phyloP scores from a whole-genome alignment of 352 stramenopile species.

The Phytophthora meadii region DNA sequence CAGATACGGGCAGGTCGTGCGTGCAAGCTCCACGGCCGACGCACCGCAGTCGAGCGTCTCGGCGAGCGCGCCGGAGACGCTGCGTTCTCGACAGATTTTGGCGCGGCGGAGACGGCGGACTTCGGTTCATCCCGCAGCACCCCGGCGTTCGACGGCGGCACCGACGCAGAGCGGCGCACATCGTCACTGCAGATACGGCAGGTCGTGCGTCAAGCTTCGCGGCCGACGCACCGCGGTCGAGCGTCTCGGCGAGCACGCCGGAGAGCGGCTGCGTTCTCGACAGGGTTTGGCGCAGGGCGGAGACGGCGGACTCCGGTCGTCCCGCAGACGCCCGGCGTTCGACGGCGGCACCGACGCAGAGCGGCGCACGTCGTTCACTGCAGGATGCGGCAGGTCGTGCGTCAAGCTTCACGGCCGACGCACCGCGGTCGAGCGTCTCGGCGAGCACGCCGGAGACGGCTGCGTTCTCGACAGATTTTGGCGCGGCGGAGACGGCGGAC shows the following conservation, averaged over 20 bases:
- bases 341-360: not conserved
- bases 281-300: slow-evolving; percentile 4
- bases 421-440: no score
- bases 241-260: not conserved
- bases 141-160: not conserved
- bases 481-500: no score
- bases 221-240: not conserved
- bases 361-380: not conserved
- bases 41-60: no score
- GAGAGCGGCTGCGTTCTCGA: not conserved
- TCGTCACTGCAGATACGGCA: not conserved
- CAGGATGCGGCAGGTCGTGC: not conserved
- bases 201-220: not conserved
- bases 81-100: slow-evolving; percentile 4
- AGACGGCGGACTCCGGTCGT: not conserved
- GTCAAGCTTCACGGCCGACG: no score
- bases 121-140: not conserved
- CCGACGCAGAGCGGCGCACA: not conserved
- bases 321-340: not conserved
- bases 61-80: not conserved
- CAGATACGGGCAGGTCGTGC: not conserved
- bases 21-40: not conserved
- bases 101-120: not conserved
- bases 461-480: no score
- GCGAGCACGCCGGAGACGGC: no score